Evolutionary conservation across 1,284 basidiomycete species (phyloP), one percentile per base, ranked within the genome.

Genomic region (Tylopilus orsonianus): DNA sequence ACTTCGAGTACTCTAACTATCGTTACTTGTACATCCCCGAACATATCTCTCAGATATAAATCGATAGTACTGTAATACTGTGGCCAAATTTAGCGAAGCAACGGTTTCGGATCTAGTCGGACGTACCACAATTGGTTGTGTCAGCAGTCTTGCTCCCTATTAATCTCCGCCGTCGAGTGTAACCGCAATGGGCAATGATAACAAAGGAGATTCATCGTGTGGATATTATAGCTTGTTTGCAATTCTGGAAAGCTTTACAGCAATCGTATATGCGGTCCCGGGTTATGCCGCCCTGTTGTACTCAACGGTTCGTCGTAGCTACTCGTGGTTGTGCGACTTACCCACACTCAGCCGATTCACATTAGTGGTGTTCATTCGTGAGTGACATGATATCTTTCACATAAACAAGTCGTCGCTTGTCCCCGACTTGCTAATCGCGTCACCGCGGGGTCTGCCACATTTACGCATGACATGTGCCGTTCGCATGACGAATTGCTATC

Each of bases 61-160:
- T 58, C 9, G 80, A 87, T 59, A 86, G 85, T 53, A 64, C 84
- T 39, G 76, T 82, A 86, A 85, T 53, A 64, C 84, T 39, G 76
- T 82, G 24, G 72, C 66, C 43, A 61, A 68, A 6, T 56, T 63
- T 5, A 59, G 73, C 33, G 58, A 71, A 37, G 53, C 74, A 3
- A 69, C 71, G 2, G 78, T 86, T 56, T 58, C 71, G 37, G 63
- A 71, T 18, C 55, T 83, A 6, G 56, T 85, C 26, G 62, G 68
- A 32, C 61, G 62, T 42, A 60, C 71, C 53, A 67, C 66, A 8
- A 51, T n/a, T n/a, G n/a, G n/a, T n/a, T n/a, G n/a, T n/a, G n/a
- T n/a, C n/a, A n/a, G n/a, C n/a, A n/a, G n/a, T n/a, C n/a, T n/a
- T n/a, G 33, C 14, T 13, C 59, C n/a, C 65, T 69, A 1, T 60